Conservation (phyloP, 2,329 filamentous ascomycete genomes). For the Calonectria naviculata region DNA sequence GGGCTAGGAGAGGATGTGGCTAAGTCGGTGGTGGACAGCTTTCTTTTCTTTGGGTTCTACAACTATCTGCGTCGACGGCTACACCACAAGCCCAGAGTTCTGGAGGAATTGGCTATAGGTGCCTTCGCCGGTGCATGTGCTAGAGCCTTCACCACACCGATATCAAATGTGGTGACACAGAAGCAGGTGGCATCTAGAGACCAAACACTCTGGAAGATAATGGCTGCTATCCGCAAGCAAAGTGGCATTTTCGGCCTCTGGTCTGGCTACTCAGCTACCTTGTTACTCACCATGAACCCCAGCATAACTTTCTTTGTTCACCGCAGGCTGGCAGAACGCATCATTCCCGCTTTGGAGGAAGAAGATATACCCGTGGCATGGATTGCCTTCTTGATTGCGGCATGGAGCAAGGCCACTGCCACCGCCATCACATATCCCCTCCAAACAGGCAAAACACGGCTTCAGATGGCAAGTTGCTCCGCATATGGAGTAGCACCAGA, state of each 20-base stretch:
- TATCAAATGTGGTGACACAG: constrained; percentile 84
- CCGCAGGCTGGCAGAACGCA: constrained; percentile 71
- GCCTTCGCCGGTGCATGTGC: constrained; percentile 79
- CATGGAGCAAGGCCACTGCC: constrained; percentile 81
- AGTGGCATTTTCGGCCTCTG: constrained; percentile 83
- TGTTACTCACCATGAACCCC: constrained; percentile 87
- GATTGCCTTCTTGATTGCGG: constrained; percentile 67
- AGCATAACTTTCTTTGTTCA: constrained; percentile 88
- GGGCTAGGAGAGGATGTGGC: constrained; percentile 72
- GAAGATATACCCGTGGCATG: constrained; percentile 52
- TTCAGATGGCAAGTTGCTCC: constrained; percentile 68
- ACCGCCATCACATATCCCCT: constrained; percentile 86
- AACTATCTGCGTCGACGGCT: constrained; percentile 59
- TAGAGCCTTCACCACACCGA: constrained; percentile 81
- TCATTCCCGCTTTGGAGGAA: constrained; percentile 63
- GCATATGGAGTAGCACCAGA: constrained; percentile 13
- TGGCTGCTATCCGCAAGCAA: constrained; percentile 72
- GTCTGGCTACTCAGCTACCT: constrained; percentile 85
- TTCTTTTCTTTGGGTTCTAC: constrained; percentile 89
- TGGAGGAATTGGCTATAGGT: constrained; percentile 81
- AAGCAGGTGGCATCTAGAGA: constrained; percentile 74
- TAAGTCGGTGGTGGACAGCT: constrained; percentile 79
- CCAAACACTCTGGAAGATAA: constrained; percentile 65
- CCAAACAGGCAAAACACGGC: constrained; percentile 83
- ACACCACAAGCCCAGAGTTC: constrained; percentile 62